Percentiles rank a stretch among this genome's conserved stretches.
phyloP scores from a whole-genome alignment of 2,329 filamentous ascomycete genomes.

The Passalora sequoiae region DNA sequence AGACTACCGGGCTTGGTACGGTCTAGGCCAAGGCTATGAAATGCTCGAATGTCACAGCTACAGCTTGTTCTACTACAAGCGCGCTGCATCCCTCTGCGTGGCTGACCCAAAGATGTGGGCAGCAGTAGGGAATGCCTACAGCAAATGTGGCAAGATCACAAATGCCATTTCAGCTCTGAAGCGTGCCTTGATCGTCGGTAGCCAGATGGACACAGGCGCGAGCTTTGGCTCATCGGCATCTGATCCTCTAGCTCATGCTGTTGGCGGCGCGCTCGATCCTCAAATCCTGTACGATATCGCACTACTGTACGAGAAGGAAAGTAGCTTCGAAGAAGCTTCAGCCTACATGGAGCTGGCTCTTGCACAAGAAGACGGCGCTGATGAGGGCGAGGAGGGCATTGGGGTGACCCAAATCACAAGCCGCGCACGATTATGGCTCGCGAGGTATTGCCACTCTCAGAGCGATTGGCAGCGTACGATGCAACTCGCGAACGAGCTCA shows the following conservation, averaged over 20 bases:
- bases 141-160: conserved; percentile 78
- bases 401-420: conserved; percentile 89
- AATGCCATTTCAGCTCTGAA: conserved; percentile 95
- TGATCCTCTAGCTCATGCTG: conserved; percentile 45
- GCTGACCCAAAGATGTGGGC: conserved; percentile 99
- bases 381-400: conserved; percentile 51
- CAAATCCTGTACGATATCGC: conserved; percentile 89
- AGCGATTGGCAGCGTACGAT: conserved; percentile 72
- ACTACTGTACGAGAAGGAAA: conserved; percentile 75
- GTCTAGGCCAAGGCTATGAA: conserved; percentile 93
- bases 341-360: conserved; percentile 95
- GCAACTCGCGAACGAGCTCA: conserved; percentile 81
- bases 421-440: conserved; percentile 90
- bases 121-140: conserved; percentile 85
- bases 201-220: conserved; percentile 65
- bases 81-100: conserved; percentile 83
- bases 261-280: conserved; percentile 67
- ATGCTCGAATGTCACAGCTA: conserved; percentile 98
- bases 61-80: conserved; percentile 95
- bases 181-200: conserved; percentile 80
- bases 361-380: conserved; percentile 75
- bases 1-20: conserved; percentile 97
- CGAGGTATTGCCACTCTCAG: conserved; percentile 69
- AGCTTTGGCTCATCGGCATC: conserved; percentile 40
- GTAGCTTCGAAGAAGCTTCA: conserved; percentile 72